A percentile compares a stretch with the other conserved stretches of the same genome.
These are phyloP conservation scores for Sindora glabra DNA, from an alignment of 306 rosid species.

Conservation along the genomic window DNA sequence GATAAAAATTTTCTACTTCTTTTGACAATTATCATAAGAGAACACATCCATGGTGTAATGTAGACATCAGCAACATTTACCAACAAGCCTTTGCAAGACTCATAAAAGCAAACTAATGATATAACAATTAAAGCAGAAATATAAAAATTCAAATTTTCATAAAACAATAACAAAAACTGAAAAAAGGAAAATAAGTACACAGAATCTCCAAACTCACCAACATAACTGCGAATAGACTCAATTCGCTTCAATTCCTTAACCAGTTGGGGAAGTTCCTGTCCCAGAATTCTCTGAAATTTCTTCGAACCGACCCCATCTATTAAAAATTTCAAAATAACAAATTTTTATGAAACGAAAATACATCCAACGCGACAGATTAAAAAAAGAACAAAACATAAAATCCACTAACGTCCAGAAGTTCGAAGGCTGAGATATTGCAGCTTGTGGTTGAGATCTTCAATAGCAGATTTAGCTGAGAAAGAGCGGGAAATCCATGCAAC, in stretches of 20 bases:
- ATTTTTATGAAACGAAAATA: background rate
- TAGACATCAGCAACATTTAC: background rate
- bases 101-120: background rate
- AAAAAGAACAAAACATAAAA: background rate
- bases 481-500: constrained; percentile 60
- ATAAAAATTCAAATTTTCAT: background rate
- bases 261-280: constrained; percentile 45
- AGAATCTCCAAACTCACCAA: constrained; percentile 32
- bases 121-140: background rate
- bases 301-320: constrained; percentile 48
- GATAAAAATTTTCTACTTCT: background rate
- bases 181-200: background rate
- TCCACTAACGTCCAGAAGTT: constrained; percentile 42
- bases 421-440: constrained; percentile 48
- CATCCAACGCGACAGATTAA: background rate
- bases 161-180: background rate
- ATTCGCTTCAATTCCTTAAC: constrained; percentile 37
- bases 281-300: constrained; percentile 30
- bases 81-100: background rate
- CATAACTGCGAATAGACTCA: constrained; percentile 43
- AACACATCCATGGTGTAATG: too few species aligned
- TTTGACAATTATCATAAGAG: background rate
- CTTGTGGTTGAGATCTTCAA: constrained; percentile 22
- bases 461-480: constrained; percentile 28
- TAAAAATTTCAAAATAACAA: background rate